These are phyloP conservation scores for Colletotrichum lupini DNA, from an alignment of 2,329 filamentous ascomycete genomes.

Conservation along the genomic window DNA sequence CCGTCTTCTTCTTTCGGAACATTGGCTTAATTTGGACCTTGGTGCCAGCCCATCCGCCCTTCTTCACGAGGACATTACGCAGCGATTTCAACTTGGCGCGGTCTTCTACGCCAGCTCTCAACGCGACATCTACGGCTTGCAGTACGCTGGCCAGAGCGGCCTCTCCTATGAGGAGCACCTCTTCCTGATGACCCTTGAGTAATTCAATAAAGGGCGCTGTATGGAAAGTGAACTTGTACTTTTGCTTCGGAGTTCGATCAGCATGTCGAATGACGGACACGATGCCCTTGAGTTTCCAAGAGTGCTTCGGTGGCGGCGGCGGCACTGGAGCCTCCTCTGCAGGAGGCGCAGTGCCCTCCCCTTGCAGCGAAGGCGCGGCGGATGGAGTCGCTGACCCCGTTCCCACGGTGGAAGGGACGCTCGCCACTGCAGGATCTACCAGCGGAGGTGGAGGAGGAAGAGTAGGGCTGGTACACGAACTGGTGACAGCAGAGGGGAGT, in stretches of 20 bases:
- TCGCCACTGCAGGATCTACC: conserved; percentile 35
- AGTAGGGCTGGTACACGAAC: conserved; percentile 48
- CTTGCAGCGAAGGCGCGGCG: conserved; percentile 50
- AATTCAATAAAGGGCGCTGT: conserved; percentile 95
- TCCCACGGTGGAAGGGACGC: conserved; percentile 50
- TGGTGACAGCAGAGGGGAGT: conserved; percentile 48
- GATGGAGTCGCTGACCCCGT: conserved; percentile 52
- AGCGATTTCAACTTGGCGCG: conserved; percentile 85
- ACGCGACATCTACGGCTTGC: conserved; percentile 84
- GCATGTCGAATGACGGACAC: conserved; percentile 97
- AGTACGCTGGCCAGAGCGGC: conserved; percentile 89
- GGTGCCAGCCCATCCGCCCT: conserved; percentile 92
- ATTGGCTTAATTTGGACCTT: conserved; percentile 99
- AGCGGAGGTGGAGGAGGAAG: conserved; percentile 45
- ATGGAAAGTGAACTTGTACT: conserved; percentile 99
- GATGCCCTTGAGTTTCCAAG: conserved; percentile 98
- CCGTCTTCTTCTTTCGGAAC: conserved; percentile 89
- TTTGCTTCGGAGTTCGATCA: conserved; percentile 97
- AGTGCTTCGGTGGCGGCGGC: conserved; percentile 84
- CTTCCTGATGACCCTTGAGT: conserved; percentile 94
- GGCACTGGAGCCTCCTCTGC: conserved; percentile 64
- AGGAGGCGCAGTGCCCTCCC: conserved; percentile 42
- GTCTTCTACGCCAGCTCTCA: conserved; percentile 85
- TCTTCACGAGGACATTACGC: conserved; percentile 89
- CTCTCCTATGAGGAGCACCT: conserved; percentile 93